Conservation (phyloP, 2,329 filamentous ascomycete genomes). For the Thelonectria olida region DNA sequence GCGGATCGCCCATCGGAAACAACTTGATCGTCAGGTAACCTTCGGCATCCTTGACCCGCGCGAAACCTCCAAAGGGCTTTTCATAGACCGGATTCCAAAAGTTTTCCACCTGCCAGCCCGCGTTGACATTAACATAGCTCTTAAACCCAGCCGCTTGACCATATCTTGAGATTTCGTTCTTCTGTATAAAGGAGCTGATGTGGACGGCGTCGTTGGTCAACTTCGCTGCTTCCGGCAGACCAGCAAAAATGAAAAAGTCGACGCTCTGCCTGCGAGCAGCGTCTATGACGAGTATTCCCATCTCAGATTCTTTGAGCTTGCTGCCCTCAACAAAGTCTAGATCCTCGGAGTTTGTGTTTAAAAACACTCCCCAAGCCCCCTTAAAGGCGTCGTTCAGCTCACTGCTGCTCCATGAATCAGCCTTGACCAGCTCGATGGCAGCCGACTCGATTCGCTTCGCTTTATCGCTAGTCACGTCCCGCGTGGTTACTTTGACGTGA, state of each 20-base stretch:
- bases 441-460: not conserved
- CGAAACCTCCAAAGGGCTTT: conserved; percentile 42
- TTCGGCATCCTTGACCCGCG: conserved; percentile 40
- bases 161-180: not conserved
- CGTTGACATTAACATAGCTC: not conserved
- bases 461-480: not conserved
- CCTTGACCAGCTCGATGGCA: conserved; percentile 5
- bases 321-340: conserved; percentile 15
- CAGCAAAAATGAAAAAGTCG: conserved; percentile 40
- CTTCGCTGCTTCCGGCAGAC: conserved; percentile 28
- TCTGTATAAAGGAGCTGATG: conserved; percentile 9
- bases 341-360: conserved; percentile 31
- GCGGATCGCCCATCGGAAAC: conserved; percentile 45
- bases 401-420: not conserved
- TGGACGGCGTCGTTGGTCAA: conserved; percentile 41
- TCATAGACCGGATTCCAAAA: conserved; percentile 1
- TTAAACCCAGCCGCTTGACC: not conserved
- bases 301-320: conserved; percentile 39
- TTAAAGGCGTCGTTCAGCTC: conserved; percentile 17
- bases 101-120: conserved; percentile 6
- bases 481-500: conserved; percentile 7
- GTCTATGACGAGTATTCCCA: conserved; percentile 42
- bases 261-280: conserved; percentile 38
- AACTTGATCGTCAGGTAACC: conserved; percentile 43
- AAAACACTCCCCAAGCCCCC: conserved; percentile 23